phyloP scores from a whole-genome alignment of 2,329 filamentous ascomycete species.

The Apiospora saccharicola region DNA sequence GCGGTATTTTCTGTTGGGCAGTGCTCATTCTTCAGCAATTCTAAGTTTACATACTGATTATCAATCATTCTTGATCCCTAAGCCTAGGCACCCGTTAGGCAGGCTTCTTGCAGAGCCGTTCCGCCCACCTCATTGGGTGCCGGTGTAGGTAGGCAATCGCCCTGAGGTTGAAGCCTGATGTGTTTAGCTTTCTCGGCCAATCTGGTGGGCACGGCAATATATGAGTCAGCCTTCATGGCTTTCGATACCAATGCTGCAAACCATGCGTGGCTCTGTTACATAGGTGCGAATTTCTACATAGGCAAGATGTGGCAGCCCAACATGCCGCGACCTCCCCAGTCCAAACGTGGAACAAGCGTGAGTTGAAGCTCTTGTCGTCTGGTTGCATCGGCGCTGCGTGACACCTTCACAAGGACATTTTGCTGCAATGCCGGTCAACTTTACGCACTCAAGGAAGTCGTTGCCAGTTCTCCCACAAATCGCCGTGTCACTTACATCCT shows the following conservation, averaged over 20 bases:
- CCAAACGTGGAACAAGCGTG: conserved; percentile 75
- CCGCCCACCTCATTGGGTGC: background rate
- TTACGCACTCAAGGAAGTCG: background rate
- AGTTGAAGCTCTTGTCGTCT: conserved; percentile 68
- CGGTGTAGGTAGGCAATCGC: background rate
- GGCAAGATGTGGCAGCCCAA: conserved; percentile 91
- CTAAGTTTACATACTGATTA: background rate
- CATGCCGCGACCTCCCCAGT: conserved; percentile 91
- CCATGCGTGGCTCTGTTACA: conserved; percentile 8
- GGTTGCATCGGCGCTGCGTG: conserved; percentile 53
- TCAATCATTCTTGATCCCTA: background rate
- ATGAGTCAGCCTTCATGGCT: background rate
- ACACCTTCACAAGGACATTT: conserved; percentile 73
- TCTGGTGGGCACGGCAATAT: background rate
- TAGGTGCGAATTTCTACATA: conserved; percentile 56
- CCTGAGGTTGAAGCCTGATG: background rate
- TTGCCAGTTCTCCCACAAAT: background rate
- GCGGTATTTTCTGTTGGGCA: background rate
- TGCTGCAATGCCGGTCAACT: conserved; percentile 56
- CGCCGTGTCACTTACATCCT: conserved; percentile 72
- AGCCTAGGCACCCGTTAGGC: conserved; percentile 10
- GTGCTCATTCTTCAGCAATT: background rate
- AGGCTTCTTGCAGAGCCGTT: background rate
- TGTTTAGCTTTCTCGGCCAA: conserved; percentile 4
- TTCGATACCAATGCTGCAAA: background rate